Conservation (phyloP, 129 eudicot genomes). For the Pseudognaphalium luteoalbum region DNA sequence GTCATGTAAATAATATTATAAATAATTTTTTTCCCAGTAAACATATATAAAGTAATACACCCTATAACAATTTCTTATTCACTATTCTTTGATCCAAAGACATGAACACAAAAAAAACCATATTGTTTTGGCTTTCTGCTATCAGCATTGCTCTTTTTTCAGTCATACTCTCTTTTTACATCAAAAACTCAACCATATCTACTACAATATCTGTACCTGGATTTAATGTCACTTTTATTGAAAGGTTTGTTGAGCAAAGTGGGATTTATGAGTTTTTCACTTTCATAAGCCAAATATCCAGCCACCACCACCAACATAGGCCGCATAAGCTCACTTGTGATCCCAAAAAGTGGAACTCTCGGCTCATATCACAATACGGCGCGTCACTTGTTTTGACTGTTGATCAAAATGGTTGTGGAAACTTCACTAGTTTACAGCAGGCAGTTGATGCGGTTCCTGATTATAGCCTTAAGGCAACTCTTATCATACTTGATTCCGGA, state of each 20-base stretch:
- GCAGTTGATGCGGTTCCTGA: slow-evolving; percentile 85
- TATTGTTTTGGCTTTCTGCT: slow-evolving; percentile 49
- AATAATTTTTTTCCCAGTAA: neutral
- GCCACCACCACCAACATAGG: slow-evolving; percentile 39
- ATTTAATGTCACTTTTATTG: slow-evolving; percentile 25
- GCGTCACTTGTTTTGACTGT: slow-evolving; percentile 61
- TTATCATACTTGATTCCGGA: slow-evolving; percentile 69
- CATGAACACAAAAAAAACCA: slow-evolving; percentile 48
- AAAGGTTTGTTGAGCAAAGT: slow-evolving; percentile 31
- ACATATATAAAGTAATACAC: slow-evolving; percentile 5
- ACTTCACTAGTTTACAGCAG: slow-evolving; percentile 74
- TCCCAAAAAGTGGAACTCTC: slow-evolving; percentile 53
- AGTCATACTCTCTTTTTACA: slow-evolving; percentile 33
- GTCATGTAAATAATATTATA: neutral
- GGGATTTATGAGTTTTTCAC: slow-evolving; percentile 30
- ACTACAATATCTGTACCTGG: neutral
- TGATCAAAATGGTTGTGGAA: slow-evolving; percentile 67
- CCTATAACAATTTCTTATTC: slow-evolving; percentile 17
- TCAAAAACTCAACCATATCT: slow-evolving; percentile 22
- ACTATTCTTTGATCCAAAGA: slow-evolving; percentile 25
- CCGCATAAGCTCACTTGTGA: slow-evolving; percentile 35
- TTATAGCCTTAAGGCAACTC: slow-evolving; percentile 50
- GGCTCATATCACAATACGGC: slow-evolving; percentile 41
- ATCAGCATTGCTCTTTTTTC: slow-evolving; percentile 51
- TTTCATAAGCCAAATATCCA: slow-evolving; percentile 9